A percentile compares a stretch with the other conserved stretches of the same genome.
These are phyloP conservation scores for Aphanomyces invadans DNA, from an alignment of 352 stramenopile species.

Conservation along the genomic window DNA sequence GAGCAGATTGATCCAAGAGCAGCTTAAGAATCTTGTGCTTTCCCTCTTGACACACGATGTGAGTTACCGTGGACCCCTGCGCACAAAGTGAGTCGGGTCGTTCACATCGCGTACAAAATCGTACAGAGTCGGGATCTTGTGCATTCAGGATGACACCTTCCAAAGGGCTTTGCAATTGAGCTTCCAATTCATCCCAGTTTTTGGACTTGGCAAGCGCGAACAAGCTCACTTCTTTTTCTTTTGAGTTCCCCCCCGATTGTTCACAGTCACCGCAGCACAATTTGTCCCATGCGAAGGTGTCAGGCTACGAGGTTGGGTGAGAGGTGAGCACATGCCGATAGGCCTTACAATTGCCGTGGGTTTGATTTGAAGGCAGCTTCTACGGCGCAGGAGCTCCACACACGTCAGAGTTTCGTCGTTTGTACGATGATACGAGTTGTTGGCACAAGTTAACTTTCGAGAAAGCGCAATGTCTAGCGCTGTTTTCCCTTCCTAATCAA, in stretches of 20 bases:
- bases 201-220: slow-evolving; percentile 1
- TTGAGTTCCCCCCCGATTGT: neutral
- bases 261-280: slow-evolving; percentile 19
- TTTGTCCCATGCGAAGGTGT: neutral
- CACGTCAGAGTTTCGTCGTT: slow-evolving; percentile 15
- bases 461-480: slow-evolving; percentile 13
- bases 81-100: neutral
- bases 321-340: neutral
- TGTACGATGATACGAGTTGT: neutral
- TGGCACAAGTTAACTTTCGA: slow-evolving; percentile 4
- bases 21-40: neutral
- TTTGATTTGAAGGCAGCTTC: neutral
- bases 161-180: neutral
- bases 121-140: neutral
- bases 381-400: slow-evolving; percentile 5
- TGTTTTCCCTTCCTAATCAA: slow-evolving; percentile 10
- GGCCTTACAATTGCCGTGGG: slow-evolving; percentile 4
- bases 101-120: neutral
- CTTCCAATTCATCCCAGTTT: slow-evolving; percentile 9
- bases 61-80: slow-evolving; percentile 1
- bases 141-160: neutral
- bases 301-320: slow-evolving; percentile 2
- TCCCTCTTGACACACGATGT: neutral
- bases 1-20: neutral
- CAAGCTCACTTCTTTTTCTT: slow-evolving; percentile 14